A percentile compares a stretch with the other conserved stretches of the same genome.
These are phyloP conservation scores for Peronosclerospora sorghi DNA, from an alignment of 352 stramenopile species.

Conservation along the genomic window DNA sequence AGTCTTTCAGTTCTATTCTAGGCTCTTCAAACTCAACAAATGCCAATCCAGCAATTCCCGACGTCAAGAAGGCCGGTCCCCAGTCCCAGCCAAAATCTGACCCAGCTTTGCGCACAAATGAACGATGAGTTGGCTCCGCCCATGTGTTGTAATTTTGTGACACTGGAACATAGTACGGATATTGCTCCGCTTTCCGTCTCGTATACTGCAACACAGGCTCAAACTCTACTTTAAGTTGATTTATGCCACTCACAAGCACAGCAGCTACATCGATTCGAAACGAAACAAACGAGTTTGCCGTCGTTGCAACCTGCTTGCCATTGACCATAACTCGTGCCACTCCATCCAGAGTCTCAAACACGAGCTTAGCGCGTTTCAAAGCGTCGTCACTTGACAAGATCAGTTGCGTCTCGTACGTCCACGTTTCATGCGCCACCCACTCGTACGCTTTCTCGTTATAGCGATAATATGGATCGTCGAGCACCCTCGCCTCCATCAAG, in stretches of 20 bases:
- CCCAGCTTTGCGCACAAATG: conserved; percentile 76
- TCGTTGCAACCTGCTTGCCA: conserved; percentile 30
- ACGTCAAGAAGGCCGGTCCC: conserved; percentile 60
- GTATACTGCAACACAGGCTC: conserved; percentile 42
- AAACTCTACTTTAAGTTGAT: conserved; percentile 54
- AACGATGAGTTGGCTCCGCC: conserved; percentile 64
- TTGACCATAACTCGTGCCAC: conserved; percentile 62
- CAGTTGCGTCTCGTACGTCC: conserved; percentile 57
- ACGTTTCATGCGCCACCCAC: conserved; percentile 62
- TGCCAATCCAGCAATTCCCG: conserved; percentile 44
- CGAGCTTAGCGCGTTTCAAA: conserved; percentile 12
- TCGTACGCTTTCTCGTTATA: conserved; percentile 61
- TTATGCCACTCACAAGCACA: conserved; percentile 16
- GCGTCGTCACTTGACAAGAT: conserved; percentile 9
- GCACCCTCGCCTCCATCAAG: conserved; percentile 43
- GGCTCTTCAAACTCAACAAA: conserved; percentile 28
- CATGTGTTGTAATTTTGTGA: conserved; percentile 73
- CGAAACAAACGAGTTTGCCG: conserved; percentile 54
- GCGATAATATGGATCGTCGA: conserved; percentile 53
- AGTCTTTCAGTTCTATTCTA: conserved; percentile 14
- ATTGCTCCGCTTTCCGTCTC: conserved; percentile 32
- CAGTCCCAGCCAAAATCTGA: conserved; percentile 86
- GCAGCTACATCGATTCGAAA: conserved; percentile 34
- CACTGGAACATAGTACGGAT: conserved; percentile 68
- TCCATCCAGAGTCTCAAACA: conserved; percentile 65